phyloP scores from a whole-genome alignment of 805 yeast species.

The Ogataea glucozyma region DNA sequence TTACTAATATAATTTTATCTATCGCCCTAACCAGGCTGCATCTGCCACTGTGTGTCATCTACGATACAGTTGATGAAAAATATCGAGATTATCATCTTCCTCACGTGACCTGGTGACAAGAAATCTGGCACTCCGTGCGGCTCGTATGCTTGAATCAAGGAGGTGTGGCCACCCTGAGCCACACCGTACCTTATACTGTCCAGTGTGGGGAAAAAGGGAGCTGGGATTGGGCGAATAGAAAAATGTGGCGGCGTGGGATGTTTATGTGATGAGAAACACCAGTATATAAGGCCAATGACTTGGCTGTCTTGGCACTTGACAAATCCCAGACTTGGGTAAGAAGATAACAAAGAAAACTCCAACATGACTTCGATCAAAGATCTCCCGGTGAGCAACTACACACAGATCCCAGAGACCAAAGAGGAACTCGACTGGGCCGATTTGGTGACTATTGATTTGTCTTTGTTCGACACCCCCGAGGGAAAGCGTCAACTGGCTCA shows the following conservation, averaged over 20 bases:
- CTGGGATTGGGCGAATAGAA: too few species aligned
- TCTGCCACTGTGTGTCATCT: background rate
- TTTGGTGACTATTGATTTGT: slow-evolving; percentile 32
- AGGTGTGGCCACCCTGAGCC: too few species aligned
- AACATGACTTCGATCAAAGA: slow-evolving; percentile 8
- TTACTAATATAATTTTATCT: too few species aligned
- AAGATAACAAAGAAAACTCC: too few species aligned
- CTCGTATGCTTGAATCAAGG: background rate
- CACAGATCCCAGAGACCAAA: slow-evolving; percentile 26
- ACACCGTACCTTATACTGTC: too few species aligned
- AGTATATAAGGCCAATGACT: too few species aligned
- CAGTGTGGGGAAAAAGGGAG: too few species aligned
- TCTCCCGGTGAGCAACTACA: slow-evolving; percentile 9
- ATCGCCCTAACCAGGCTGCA: too few species aligned
- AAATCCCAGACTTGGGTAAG: too few species aligned
- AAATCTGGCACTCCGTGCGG: background rate
- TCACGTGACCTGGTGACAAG: background rate
- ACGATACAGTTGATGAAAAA: background rate
- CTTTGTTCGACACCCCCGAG: slow-evolving; percentile 31
- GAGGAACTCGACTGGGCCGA: slow-evolving; percentile 38
- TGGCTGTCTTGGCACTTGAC: too few species aligned
- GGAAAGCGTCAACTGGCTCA: slow-evolving; percentile 33
- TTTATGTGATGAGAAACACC: too few species aligned
- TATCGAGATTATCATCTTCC: background rate
- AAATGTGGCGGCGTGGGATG: too few species aligned